Evolutionary conservation across 805 yeast genomes (phyloP), one percentile per base, ranked within the genome.

Genomic region (Sugiyamaella smithiae): DNA sequence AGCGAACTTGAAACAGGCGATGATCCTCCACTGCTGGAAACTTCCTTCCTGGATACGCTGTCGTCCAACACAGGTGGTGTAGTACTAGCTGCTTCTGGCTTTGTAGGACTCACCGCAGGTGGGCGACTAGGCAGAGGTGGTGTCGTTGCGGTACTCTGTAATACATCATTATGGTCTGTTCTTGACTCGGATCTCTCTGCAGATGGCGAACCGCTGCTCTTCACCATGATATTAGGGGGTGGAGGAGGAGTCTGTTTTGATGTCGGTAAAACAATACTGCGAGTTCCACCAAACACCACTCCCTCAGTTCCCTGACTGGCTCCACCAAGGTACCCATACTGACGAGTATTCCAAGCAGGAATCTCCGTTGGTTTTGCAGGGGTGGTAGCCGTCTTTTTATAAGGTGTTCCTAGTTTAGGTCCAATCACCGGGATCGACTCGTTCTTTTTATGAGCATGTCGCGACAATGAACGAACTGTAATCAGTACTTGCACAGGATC

Each of bases 401-500:
- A 70, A 77, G 60, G 57, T 53, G 62, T 65, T 1, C 77, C 72
- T 33, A 82, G 60, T 45, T 74, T 73, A 1, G 88, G 88, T 0
- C 88, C 88, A 26, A 82, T 68, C 0, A 77, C 73, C 0, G 81
- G 77, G 49, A 74, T 58, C 46, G 68, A 56, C 47, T 80, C 66
- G 70, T 82, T 61, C 67, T 77, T 68, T 48, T 71, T 72, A 59
- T 84, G 75, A 1, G 87, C 84, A 48, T 79, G 72, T 50, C 96
- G 71, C 0, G 93, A 84, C 38, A 88, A 71, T 1, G 95, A 80
- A 58, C 84, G 82, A 36, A 88, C 68, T 0, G 90, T 77, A 57
- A 85, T 81, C n/a, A 83, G 67, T 1, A 88, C 88, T 55, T 84
- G 89, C 43, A 87, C 84, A 0, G 91, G 88, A 62, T 88, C 95